Evolutionary conservation across 768 basidiomycete genomes (phyloP), one percentile per base, ranked within the genome.

Genomic region (Pleurotus giganteus): DNA sequence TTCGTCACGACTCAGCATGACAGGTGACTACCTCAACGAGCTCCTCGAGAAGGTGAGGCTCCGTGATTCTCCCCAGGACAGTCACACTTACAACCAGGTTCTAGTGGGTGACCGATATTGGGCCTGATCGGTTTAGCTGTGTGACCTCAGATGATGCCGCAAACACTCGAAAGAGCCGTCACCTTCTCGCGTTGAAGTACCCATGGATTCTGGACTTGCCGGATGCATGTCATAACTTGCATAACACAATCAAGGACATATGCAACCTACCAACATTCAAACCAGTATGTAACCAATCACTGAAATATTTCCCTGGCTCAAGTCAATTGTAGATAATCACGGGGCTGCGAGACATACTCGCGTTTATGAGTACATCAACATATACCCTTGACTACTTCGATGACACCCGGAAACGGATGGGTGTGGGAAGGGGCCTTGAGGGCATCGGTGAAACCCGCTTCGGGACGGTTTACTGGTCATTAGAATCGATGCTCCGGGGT

Each of bases 361-460:
- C 56, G 9, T 53, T 53, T 53, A 54, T 60, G 52, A 60, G 47
- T 43, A 53, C 53, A 37, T 63, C 57, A 2, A 56, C 54, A 15
- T 63, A 61, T 45, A 47, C 57, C 12, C 52, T 44, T 17, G 60
- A 61, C 41, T 54, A 53, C 47, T 61, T 65, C 43, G 56, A 60
- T 37, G 39, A 57, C 27, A 52, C 60, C 6, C 55, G 59, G 17
- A 54, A 58, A 27, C 43, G 59, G 12, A 13, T 62, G 34, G 46
- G 60, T 13, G 62, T 65, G 26, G n/a, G 21, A 15, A 50, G 53
- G 36, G 64, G 64, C 19, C 57, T 65, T 17, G 55, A 58, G 39
- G 56, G 47, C 12, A 56, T 65, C 52, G 61, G 63, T 4, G 52
- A 65, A 43, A 64, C 63, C 31, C 34, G 52, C 11, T 65, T 65